These are phyloP conservation scores for Vitellaria paradoxa DNA, from an alignment of 179 eudicot species.

Conservation along the genomic window DNA sequence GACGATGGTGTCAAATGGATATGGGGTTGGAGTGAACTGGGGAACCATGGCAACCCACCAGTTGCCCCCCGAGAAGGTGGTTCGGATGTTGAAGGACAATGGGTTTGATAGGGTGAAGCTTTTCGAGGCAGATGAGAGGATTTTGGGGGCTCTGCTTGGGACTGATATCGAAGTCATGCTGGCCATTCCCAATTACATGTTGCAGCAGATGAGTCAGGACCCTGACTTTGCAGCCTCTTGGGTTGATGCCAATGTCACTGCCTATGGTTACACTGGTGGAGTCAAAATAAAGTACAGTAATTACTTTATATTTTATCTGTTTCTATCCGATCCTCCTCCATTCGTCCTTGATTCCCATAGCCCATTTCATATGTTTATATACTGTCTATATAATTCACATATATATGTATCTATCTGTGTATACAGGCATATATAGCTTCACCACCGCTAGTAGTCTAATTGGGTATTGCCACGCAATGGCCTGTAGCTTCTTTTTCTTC, in stretches of 20 bases:
- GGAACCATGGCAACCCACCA: constrained; percentile 85
- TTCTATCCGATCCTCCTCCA: not conserved
- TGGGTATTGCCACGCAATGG: not conserved
- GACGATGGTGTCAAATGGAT: constrained; percentile 18
- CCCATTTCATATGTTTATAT: no score
- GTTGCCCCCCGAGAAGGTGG: constrained; percentile 63
- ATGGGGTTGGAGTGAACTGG: constrained; percentile 87
- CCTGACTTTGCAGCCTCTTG: constrained; percentile 60
- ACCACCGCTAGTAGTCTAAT: no score
- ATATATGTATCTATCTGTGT: not conserved
- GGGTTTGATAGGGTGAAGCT: constrained; percentile 84
- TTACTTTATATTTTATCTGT: not conserved
- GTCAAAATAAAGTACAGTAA: constrained; percentile 70
- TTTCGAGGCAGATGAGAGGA: constrained; percentile 73
- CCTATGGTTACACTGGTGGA: constrained; percentile 61
- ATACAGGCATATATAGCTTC: no score
- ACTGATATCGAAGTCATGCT: constrained; percentile 76
- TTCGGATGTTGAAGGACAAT: constrained; percentile 70
- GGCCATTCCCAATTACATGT: constrained; percentile 83
- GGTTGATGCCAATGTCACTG: constrained; percentile 82
- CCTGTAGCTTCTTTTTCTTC: not conserved
- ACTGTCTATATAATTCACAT: no score
- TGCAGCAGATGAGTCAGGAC: constrained; percentile 59
- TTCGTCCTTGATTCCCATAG: not conserved
- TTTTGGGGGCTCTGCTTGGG: constrained; percentile 64